These are phyloP conservation scores for Rhizopus delemar DNA, from an alignment of 371 early-diverging fungal species.

Conservation along the genomic window DNA sequence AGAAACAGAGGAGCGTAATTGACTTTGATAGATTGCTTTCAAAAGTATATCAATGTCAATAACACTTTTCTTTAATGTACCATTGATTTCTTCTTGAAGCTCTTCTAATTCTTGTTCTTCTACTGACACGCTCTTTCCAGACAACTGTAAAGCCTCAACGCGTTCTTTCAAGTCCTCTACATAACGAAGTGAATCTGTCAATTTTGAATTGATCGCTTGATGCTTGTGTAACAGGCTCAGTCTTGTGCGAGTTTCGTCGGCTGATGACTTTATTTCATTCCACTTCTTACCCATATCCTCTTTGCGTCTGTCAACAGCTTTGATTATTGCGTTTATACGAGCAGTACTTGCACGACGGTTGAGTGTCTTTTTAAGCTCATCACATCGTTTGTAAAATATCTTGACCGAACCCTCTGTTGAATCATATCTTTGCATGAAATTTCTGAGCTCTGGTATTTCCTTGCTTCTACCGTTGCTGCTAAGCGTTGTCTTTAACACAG, in stretches of 20 bases:
- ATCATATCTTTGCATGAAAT: constrained; percentile 37
- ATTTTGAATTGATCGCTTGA: constrained; percentile 33
- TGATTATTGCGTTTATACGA: constrained; percentile 25
- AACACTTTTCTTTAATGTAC: constrained; percentile 28
- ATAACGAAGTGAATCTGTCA: constrained; percentile 44
- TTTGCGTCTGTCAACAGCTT: constrained; percentile 34
- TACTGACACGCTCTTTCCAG: constrained; percentile 39
- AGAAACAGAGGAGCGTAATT: constrained; percentile 20
- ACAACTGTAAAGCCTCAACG: constrained; percentile 43
- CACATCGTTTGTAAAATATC: constrained; percentile 30
- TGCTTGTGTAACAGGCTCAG: constrained; percentile 41
- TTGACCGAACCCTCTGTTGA: constrained; percentile 31
- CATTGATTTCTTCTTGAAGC: constrained; percentile 41
- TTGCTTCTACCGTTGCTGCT: constrained; percentile 19
- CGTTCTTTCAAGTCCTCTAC: constrained; percentile 46
- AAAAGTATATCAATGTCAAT: constrained; percentile 36
- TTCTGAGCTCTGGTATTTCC: constrained; percentile 37
- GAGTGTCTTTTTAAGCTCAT: constrained; percentile 28
- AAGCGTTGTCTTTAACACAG: neutral
- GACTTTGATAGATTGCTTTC: constrained; percentile 9
- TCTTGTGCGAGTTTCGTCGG: constrained; percentile 38
- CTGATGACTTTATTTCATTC: constrained; percentile 33
- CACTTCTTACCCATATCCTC: constrained; percentile 39
- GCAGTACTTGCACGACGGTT: constrained; percentile 24
- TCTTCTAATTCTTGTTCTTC: constrained; percentile 47